A percentile compares a stretch with the other conserved stretches of the same genome.
Evolutionary conservation across 305 asterid species (phyloP).

Genomic region (Nicotiana rustica): DNA sequence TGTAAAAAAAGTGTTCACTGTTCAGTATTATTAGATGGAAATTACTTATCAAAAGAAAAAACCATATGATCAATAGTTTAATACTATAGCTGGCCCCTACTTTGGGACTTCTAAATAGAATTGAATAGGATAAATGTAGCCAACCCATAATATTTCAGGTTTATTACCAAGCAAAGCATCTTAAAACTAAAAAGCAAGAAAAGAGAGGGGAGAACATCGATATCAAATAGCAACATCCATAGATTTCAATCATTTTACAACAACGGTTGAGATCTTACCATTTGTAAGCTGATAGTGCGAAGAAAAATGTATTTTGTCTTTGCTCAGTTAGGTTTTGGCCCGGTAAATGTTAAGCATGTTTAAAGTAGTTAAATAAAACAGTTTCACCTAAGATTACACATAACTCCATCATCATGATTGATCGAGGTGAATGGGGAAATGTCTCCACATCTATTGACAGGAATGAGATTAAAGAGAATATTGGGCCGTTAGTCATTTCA

Average conservation of each 20-base stretch:
- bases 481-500: not conserved
- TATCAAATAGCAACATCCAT: slow-evolving; percentile 6
- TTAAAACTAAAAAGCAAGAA: not conserved
- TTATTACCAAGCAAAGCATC: not conserved
- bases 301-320: not conserved
- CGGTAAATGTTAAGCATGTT: slow-evolving; percentile 19
- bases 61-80: not conserved
- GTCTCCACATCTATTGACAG: slow-evolving; percentile 12
- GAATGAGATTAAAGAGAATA: not conserved
- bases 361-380: not conserved
- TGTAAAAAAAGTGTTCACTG: not conserved
- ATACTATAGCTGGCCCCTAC: slow-evolving; percentile 4
- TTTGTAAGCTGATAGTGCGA: not conserved
- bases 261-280: not conserved
- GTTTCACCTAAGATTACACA: not conserved
- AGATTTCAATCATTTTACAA: not conserved
- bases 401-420: not conserved
- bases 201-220: not conserved
- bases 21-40: not conserved
- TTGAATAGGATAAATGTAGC: slow-evolving; percentile 9
- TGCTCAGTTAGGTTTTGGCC: not conserved
- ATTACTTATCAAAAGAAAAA: not conserved
- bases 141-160: slow-evolving; percentile 24
- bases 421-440: not conserved
- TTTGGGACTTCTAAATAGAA: not conserved